phyloP scores from a whole-genome alignment of 2,329 filamentous ascomycete genomes.

The Alternaria tenuissima region DNA sequence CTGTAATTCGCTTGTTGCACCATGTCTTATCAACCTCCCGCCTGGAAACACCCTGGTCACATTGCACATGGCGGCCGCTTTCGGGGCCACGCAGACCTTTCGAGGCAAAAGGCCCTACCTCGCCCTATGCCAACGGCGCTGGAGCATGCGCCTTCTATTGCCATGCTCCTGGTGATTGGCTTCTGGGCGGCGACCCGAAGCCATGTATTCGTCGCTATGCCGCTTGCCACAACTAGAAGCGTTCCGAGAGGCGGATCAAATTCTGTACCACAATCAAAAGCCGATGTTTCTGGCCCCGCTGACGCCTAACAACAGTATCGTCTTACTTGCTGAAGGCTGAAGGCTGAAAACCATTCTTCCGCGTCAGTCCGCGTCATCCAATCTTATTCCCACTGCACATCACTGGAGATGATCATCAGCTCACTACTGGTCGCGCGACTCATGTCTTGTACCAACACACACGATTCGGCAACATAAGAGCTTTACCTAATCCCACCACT shows the following conservation, averaged over 20 bases:
- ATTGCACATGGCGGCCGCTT: slow-evolving; percentile 43
- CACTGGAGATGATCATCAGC: slow-evolving; percentile 39
- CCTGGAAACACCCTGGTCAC: slow-evolving; percentile 36
- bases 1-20: slow-evolving; percentile 27
- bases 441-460: slow-evolving; percentile 24
- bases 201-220: slow-evolving; percentile 43
- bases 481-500: slow-evolving; percentile 4
- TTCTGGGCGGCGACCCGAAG: slow-evolving; percentile 33
- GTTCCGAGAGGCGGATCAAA: slow-evolving; percentile 34
- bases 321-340: slow-evolving; percentile 35
- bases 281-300: slow-evolving; percentile 42
- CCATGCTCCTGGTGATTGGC: slow-evolving; percentile 39
- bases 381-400: slow-evolving; percentile 2
- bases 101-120: slow-evolving; percentile 34
- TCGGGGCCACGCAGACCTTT: slow-evolving; percentile 36
- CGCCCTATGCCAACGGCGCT: slow-evolving; percentile 29
- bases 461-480: slow-evolving; percentile 21
- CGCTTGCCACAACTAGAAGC: slow-evolving; percentile 41
- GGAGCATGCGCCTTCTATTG: slow-evolving; percentile 31
- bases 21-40: slow-evolving; percentile 41
- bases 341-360: slow-evolving; percentile 14
- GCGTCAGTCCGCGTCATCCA: slow-evolving; percentile 13
- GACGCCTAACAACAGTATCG: slow-evolving; percentile 37
- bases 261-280: slow-evolving; percentile 42
- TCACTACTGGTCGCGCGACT: slow-evolving; percentile 28